Conservation (phyloP, 306 rosid species). For the Rubus idaeus region DNA sequence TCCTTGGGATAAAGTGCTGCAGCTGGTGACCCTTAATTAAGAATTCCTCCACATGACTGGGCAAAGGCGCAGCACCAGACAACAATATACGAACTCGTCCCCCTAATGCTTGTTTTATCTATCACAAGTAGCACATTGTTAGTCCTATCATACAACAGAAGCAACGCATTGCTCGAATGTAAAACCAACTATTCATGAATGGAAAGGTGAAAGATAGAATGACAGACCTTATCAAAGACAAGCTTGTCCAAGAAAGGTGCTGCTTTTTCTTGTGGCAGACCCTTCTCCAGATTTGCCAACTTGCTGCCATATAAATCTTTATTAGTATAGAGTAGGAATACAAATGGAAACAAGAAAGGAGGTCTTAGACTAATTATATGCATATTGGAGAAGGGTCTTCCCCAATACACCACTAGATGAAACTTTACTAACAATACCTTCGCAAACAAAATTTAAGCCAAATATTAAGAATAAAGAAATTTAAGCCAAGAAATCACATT, state of each 20-base stretch:
- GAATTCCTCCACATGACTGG: conserved; percentile 90
- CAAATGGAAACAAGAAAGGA: conserved; percentile 13
- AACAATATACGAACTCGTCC: conserved; percentile 68
- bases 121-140: conserved; percentile 24
- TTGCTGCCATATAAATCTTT: conserved; percentile 45
- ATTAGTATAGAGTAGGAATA: conserved; percentile 36
- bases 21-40: conserved; percentile 66
- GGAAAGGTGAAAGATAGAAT: conserved; percentile 12
- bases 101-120: conserved; percentile 78
- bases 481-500: conserved; percentile 19
- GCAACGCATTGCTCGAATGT: no score
- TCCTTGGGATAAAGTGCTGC: conserved; percentile 79
- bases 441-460: conserved; percentile 16
- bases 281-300: conserved; percentile 73
- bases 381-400: conserved; percentile 64
- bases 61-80: conserved; percentile 89
- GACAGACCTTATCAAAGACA: conserved; percentile 70
- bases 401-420: conserved; percentile 58
- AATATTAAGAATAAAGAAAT: conserved; percentile 19
- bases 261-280: conserved; percentile 69
- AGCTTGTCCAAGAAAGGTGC: conserved; percentile 84
- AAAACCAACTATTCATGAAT: background rate
- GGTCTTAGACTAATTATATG: conserved; percentile 59
- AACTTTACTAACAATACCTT: conserved; percentile 60
- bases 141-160: conserved; percentile 22